Evolutionary conservation across 208 protist genomes (phyloP), one percentile per base, ranked within the genome.

Genomic region (Acanthamoeba triangularis): DNA sequence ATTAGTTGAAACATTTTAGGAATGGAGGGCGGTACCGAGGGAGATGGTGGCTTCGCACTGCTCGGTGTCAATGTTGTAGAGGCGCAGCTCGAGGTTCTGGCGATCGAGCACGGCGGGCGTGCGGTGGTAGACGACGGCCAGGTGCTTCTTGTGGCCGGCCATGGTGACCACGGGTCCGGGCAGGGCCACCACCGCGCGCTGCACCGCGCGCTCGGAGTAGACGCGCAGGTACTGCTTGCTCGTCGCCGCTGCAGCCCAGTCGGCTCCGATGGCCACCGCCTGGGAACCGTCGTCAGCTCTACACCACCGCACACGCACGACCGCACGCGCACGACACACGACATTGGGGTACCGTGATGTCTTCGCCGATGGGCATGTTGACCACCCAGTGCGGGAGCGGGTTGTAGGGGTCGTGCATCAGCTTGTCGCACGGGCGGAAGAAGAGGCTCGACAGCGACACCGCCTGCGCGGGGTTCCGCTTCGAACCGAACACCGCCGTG

Each of bases 121-220:
- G 76, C 44, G 44, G 47, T 85, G 76, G 47, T 85, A 85, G 47
- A 56, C 41, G 28, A 85, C 76, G 23, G 76, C 76, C 37, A 85
- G 37, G 52, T 59, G 47, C 23, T 85, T n/a, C 47, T 56, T 47
- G 44, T 85, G 30, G 76, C 44, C 76, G 47, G 76, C 76, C 37
- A 85, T 47, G 76, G 76, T 28, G 28, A 85, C 76, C 44, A 85
- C 76, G 25, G 76, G 76, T 18, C 76, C 76, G 28, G 44, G 44
- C 76, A 85, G 76, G 44, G 47, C 76, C 14, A 85, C 37, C 76
- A 85, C 44, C 37, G 44, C 76, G 5, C 44, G 37, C 76, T 85
- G 76, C 25, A 85, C 76, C 23, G 44, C 76, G 10, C 25, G 44
- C 23, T 85, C 23, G 23, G 44, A 59, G 47, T 59, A 85, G n/a